These are phyloP conservation scores for Edaphochlamys debaryana DNA, from an alignment of 139 green algal species.

Conservation along the genomic window DNA sequence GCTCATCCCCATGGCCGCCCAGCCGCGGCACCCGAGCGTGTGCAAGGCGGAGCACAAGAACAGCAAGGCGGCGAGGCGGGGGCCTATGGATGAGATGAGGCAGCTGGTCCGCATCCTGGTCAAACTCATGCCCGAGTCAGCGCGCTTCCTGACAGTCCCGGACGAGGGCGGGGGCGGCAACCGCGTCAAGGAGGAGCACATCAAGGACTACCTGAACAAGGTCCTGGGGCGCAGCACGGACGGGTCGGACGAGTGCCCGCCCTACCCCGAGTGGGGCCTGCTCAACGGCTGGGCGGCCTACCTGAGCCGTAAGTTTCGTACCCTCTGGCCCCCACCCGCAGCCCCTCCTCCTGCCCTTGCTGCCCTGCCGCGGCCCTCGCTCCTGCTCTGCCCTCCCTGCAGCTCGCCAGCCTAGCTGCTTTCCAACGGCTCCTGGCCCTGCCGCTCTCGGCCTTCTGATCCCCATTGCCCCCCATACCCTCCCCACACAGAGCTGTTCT, in stretches of 20 bases:
- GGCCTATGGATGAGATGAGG: constrained; percentile 94
- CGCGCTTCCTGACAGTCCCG: constrained; percentile 35
- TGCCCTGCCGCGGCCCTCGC: no score
- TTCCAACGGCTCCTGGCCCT: no score
- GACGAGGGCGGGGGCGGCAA: constrained; percentile 82
- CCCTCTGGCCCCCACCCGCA: no score
- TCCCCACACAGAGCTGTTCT: constrained; percentile 75
- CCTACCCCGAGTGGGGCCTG: constrained; percentile 82
- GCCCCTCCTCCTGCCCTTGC: no score
- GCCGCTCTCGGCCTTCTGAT: background rate
- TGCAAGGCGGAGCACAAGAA: constrained; percentile 50
- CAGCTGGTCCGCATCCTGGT: constrained; percentile 87
- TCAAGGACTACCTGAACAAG: constrained; percentile 81
- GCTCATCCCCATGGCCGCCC: no score
- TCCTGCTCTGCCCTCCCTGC: no score
- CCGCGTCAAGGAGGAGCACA: constrained; percentile 81
- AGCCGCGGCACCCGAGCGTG: constrained; percentile 35
- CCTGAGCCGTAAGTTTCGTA: constrained; percentile 54
- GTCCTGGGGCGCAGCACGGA: constrained; percentile 70
- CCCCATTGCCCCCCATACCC: background rate
- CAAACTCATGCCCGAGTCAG: constrained; percentile 78
- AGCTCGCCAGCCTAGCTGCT: no score
- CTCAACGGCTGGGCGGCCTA: constrained; percentile 80
- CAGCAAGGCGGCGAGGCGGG: constrained; percentile 61
- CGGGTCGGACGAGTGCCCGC: constrained; percentile 30